phyloP scores from a whole-genome alignment of 1,139 yeast species.

The Yamadazyma kanchanaburiensis region DNA sequence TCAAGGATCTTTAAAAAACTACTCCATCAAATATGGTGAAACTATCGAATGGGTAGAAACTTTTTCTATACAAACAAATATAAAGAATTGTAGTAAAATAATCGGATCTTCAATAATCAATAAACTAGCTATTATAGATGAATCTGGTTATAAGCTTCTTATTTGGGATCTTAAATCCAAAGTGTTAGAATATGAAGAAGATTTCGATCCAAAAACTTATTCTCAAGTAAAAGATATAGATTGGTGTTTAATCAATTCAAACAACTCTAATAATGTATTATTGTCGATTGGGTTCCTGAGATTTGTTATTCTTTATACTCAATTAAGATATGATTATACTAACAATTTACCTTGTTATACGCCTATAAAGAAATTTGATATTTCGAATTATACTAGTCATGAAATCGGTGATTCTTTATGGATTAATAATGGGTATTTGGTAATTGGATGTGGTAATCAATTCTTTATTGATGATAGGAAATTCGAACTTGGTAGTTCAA shows the following conservation, averaged over 20 bases:
- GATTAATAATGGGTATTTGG: constrained; percentile 75
- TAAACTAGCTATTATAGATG: constrained; percentile 70
- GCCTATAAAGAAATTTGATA: constrained; percentile 69
- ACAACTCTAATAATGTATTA: constrained; percentile 56
- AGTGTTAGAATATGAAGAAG: constrained; percentile 63
- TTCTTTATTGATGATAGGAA: constrained; percentile 75
- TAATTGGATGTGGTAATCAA: constrained; percentile 88
- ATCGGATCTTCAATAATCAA: constrained; percentile 69
- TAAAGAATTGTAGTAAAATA: constrained; percentile 48
- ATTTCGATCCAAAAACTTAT: constrained; percentile 28
- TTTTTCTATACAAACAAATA: constrained; percentile 52
- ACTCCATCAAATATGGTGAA: constrained; percentile 16
- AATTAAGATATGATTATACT: constrained; percentile 84
- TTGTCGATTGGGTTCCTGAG: constrained; percentile 74
- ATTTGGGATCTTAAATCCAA: constrained; percentile 77
- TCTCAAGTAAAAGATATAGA: constrained; percentile 57
- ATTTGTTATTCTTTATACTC: constrained; percentile 68
- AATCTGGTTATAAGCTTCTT: constrained; percentile 45
- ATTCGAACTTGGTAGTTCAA: constrained; percentile 31
- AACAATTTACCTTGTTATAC: constrained; percentile 75
- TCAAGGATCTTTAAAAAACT: constrained; percentile 52
- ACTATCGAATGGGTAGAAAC: constrained; percentile 49
- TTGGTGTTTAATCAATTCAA: constrained; percentile 71
- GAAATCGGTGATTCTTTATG: constrained; percentile 86
- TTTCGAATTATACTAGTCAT: constrained; percentile 70